A percentile compares a stretch with the other conserved stretches of the same genome.
phyloP scores from a whole-genome alignment of 257 asterid species.

The Handroanthus guayacan region DNA sequence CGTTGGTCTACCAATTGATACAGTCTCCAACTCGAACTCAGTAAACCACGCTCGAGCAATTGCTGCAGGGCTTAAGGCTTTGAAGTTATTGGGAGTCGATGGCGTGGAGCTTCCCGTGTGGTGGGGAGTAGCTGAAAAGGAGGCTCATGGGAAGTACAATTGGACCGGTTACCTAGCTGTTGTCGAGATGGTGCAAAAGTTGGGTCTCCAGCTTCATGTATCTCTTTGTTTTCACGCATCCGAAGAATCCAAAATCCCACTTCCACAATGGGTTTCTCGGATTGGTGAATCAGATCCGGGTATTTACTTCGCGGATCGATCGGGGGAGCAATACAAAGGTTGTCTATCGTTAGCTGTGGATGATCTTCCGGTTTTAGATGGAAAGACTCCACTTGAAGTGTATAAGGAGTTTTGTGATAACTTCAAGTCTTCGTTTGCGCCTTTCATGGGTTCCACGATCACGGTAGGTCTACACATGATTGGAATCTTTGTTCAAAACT shows the following conservation, averaged over 20 bases:
- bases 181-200: slow-evolving; percentile 63
- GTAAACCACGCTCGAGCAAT: slow-evolving; percentile 79
- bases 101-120: slow-evolving; percentile 95
- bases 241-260: slow-evolving; percentile 45
- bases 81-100: slow-evolving; percentile 79
- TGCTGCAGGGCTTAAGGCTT: slow-evolving; percentile 79
- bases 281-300: slow-evolving; percentile 65
- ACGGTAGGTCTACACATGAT: slow-evolving; percentile 52
- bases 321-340: slow-evolving; percentile 62
- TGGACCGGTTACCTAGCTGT: slow-evolving; percentile 78
- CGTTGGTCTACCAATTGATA: slow-evolving; percentile 86
- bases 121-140: slow-evolving; percentile 93
- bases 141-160: slow-evolving; percentile 65
- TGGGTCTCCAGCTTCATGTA: slow-evolving; percentile 76
- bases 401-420: slow-evolving; percentile 65
- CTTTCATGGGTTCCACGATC: slow-evolving; percentile 74
- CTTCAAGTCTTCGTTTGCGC: slow-evolving; percentile 67
- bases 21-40: slow-evolving; percentile 60
- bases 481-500: not conserved
- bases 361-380: slow-evolving; percentile 77
- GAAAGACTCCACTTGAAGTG: slow-evolving; percentile 78
- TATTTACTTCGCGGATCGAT: slow-evolving; percentile 67
- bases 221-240: slow-evolving; percentile 81
- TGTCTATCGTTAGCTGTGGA: slow-evolving; percentile 78
- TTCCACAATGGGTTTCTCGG: slow-evolving; percentile 76